Percentiles rank a stretch among this genome's conserved stretches.
Evolutionary conservation across 2,329 filamentous ascomycete genomes (phyloP).

Genomic region (Clonostachys sp.): DNA sequence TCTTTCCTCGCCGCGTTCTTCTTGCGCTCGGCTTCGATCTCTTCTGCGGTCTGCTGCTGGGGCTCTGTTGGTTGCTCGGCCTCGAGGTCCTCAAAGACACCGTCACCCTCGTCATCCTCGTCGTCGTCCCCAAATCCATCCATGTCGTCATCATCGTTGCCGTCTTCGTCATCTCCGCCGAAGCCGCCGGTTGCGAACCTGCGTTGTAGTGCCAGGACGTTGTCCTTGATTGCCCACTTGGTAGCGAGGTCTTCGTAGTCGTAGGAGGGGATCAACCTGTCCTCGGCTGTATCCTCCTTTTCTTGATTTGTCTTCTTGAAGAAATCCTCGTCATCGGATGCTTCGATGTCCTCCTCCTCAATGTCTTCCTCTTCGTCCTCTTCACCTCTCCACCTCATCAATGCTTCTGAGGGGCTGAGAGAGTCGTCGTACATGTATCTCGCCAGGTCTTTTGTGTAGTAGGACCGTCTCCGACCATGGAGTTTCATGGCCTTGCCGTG

Average conservation of each 20-base stretch:
- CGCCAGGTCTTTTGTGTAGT: constrained; percentile 76
- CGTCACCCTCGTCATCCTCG: constrained; percentile 46
- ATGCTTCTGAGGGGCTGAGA: constrained; percentile 68
- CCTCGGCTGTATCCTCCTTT: constrained; percentile 70
- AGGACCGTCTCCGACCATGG: constrained; percentile 66
- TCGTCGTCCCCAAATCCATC: constrained; percentile 49
- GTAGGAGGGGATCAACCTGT: constrained; percentile 72
- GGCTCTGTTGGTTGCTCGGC: constrained; percentile 75
- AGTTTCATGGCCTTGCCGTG: constrained; percentile 67
- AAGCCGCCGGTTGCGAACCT: constrained; percentile 63
- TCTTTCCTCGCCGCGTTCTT: constrained; percentile 90
- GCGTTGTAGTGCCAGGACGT: constrained; percentile 67
- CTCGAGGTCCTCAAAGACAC: constrained; percentile 49
- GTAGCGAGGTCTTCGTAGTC: constrained; percentile 76
- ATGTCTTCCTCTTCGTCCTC: constrained; percentile 50
- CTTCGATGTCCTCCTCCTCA: constrained; percentile 53
- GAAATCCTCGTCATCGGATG: constrained; percentile 58
- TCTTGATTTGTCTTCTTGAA: constrained; percentile 61
- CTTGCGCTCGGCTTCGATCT: constrained; percentile 82
- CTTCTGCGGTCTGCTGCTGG: constrained; percentile 36
- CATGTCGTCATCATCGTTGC: constrained; percentile 42
- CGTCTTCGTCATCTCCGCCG: constrained; percentile 17
- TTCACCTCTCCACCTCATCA: constrained; percentile 76
- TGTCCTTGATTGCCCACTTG: constrained; percentile 80
- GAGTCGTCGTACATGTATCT: constrained; percentile 85